Evolutionary conservation across 2,329 filamentous ascomycete genomes (phyloP), one percentile per base, ranked within the genome.

Genomic region (Penicillium sp.): DNA sequence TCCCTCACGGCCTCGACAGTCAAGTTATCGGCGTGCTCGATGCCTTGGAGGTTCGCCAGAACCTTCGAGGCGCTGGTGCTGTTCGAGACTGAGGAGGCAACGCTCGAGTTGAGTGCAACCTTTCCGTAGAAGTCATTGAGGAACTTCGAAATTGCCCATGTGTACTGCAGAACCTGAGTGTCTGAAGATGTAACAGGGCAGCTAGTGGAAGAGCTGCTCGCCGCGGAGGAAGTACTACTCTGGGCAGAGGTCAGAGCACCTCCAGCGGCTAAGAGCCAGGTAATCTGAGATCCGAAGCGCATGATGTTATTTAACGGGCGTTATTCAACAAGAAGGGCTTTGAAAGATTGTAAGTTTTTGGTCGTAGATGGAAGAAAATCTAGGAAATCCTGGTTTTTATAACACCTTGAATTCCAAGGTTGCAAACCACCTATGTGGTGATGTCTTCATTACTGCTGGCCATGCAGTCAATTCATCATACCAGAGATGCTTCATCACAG

Each of bases 21-120:
- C 18, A 66, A 55, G 16, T 58, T 63, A 48, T 60, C 64, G 39
- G 63, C 54, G 16, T 57, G 51, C 47, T 60, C 54, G 5, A 68
- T 56, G 13, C 64, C 64, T 22, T 48, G 50, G 44, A 68, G 52
- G 48, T 68, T 66, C 30, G 52, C 24, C 24, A 33, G 44, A 36
- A 61, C 58, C 31, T 59, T 57, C 3, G 44, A 46, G 27, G 57
- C 53, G 27, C 11, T 55, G 9, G 60, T 55, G 44, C 49, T 56
- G 36, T 65, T 62, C 13, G 49, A 53, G 30, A 61, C 56, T 45
- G 44, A 46, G 9, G 40, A 47, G 39, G 65, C 47, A 53, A 66
- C 60, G 5, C 60, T 62, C 38, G 59, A 48, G 50, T 68, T 65
- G 45, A 64, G 27, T 5, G 60, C 46, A 22, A 57, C 46, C 5